Base-by-base conservation (phyloP, 2,329 filamentous ascomycete genomes). In the Myriosclerotinia scirpicola region DNA sequence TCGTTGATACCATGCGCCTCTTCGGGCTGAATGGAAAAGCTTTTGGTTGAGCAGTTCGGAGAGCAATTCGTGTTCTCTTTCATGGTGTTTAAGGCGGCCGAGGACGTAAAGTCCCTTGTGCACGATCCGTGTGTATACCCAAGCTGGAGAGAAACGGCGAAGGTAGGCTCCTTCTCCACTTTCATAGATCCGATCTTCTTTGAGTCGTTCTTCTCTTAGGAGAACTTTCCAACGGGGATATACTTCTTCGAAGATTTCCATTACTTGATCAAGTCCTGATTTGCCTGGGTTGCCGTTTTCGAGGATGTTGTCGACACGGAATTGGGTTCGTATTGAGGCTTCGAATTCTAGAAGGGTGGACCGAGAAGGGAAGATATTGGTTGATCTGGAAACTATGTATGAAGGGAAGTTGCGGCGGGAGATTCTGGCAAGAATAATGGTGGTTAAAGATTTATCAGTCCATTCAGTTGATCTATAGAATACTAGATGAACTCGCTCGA, bases 391-490 rank as follows among this genome's bases (percentile, higher is more conserved):
- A 6, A 98, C 93, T 30, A 98, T 85, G 74, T 97, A 99, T 3
- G 90, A 82, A 0, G 94, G 93, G 71, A 97, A 99, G 75, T 93
- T 95, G 46, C 92, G 85, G 54, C 88, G 85, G 2, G 93, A 91
- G 67, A 96, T 96, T 70, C 94, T 93, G 9, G 95, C 92, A 6
- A 99, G 83, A 54, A 99, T 97, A 64, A 98, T 94, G 0, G 93
- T 94, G 1, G 92, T 98, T 17, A 99, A 81, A 1, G 94, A 97
- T 77, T 97, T 98, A 73, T 98, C 94, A 0, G 93, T 96, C 95
- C 95, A 99, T 76, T 97, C 91, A 0, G 92, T 96, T 12, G 93
- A 97, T 67, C 94, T 85, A 77, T 98, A 98, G 77, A 97, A 99
- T 38, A 99, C 93, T 2, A 99, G 81, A 79, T 98, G 95, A 0